Evolutionary conservation across 345 rosid genomes (phyloP), one percentile per base, ranked within the genome.

Genomic region (Trapa incisa): DNA sequence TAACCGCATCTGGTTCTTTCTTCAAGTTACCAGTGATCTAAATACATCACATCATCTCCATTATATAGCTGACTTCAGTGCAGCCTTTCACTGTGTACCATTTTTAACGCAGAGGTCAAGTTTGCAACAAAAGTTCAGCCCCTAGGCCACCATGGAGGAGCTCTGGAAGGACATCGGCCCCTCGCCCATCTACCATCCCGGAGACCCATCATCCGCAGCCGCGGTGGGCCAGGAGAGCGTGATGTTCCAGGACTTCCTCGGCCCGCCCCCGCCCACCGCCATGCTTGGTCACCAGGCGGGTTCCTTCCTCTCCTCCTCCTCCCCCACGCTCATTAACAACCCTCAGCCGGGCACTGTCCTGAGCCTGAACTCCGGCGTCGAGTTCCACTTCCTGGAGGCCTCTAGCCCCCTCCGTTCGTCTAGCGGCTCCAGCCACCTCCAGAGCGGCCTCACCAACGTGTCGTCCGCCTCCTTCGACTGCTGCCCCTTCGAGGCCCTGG

Each of bases 161-260:
- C 48, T 45, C 48, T 45, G 48, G 48, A 45, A 45, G 48, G 48
- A 45, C 48, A 3, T 45, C 48, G 11, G 13, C 13, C 48, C 11
- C 12, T 45, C 48, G 11, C 48, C 48, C 9, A 11, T 45, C 48
- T 13, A 45, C 13, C 13, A 45, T 13, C 48, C 11, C 48, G 11
- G 48, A 11, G 2, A 45, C 12, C 10, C 48, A 0, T 45, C 48
- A 0, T 11, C 48, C 48, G 12, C 48, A 1, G 47, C 8, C 1
- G 47, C 47, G 1, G 47, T 12, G 48, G 48, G 12, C 8, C 48
- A 13, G 16, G 61, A 45, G 12, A 62, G 67, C n/a, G 57, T 22
- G 32, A 72, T 80, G 65, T 72, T 90, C 56, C 95, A 86, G 70
- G 95, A 90, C 78, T 88, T 90, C 74, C 84, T 90, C 65, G 79